Evolutionary conservation across 108 stramenopile genomes (phyloP), one percentile per base, ranked within the genome.

Genomic region (Licmophora abbreviata): DNA sequence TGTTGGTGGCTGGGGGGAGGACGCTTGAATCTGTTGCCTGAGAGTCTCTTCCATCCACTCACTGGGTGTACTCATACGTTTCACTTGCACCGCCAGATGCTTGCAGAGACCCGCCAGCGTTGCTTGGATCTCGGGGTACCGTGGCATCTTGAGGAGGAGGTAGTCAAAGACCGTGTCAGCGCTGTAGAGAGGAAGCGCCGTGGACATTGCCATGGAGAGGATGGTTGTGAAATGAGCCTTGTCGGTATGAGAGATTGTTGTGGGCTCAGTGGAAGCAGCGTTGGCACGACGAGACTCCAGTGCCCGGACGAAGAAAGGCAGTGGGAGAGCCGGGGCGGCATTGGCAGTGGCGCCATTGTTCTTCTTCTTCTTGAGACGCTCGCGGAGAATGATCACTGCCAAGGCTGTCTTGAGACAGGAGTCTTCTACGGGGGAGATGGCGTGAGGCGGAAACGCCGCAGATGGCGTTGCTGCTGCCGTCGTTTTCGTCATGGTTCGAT

Each of bases 391-490:
- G 28, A 58, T 55, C 45, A 71, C 48, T 33, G 70, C 70, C 21
- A 63, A 24, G 23, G 70, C 70, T 4, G 70, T 65, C 29, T 65
- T 59, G 29, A 71, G 43, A 2, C 44, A 28, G 15, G 32, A 64
- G 41, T 64, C 57, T 45, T 71, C 70, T 47, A 60, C 53, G 0
- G 9, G 12, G 34, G 34, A 11, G 10, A 35, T 35, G 34, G n/a
- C n/a, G n/a, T n/a, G n/a, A n/a, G n/a, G n/a, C n/a, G n/a, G n/a
- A n/a, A n/a, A n/a, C n/a, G n/a, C n/a, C n/a, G n/a, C n/a, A n/a
- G n/a, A n/a, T n/a, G n/a, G n/a, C n/a, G n/a, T n/a, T n/a, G n/a
- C n/a, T n/a, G n/a, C n/a, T n/a, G n/a, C n/a, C n/a, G n/a, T n/a
- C n/a, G n/a, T n/a, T n/a, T n/a, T n/a, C n/a, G n/a, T n/a, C n/a